Evolutionary conservation across 805 yeast species (phyloP).

Genomic region (Zygotorulaspora florentina): DNA sequence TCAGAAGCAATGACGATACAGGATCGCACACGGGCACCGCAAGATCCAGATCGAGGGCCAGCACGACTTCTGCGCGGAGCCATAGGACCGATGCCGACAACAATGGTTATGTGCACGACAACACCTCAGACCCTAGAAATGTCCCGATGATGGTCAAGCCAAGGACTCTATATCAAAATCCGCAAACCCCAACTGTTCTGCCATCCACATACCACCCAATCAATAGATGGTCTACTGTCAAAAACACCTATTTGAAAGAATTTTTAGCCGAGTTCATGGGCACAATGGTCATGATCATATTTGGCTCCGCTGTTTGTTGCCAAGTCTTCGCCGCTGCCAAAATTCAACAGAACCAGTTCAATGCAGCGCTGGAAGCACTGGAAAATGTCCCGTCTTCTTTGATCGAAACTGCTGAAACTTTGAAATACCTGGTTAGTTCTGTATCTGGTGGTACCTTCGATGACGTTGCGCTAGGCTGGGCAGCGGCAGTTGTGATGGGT

Average conservation of each 20-base stretch:
- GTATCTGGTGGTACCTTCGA: slow-evolving; percentile 41
- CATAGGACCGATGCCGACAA: slow-evolving; percentile 7
- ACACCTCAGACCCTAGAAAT: slow-evolving; percentile 9
- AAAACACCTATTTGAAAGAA: slow-evolving; percentile 39
- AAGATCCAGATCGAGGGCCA: slow-evolving; percentile 1
- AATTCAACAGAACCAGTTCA: slow-evolving; percentile 18
- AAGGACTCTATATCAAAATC: slow-evolving; percentile 36
- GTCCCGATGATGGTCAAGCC: slow-evolving; percentile 36
- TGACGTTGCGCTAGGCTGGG: slow-evolving; percentile 48
- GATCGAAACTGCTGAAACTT: slow-evolving; percentile 12
- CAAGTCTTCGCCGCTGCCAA: slow-evolving; percentile 40
- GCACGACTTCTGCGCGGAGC: slow-evolving; percentile 5
- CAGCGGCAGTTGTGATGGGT: slow-evolving; percentile 50
- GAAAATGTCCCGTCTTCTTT: slow-evolving; percentile 4
- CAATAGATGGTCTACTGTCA: slow-evolving; percentile 35
- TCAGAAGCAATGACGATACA: slow-evolving; percentile 10
- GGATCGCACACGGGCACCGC: slow-evolving; percentile 5
- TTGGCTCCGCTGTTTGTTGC: slow-evolving; percentile 48
- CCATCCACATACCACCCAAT: slow-evolving; percentile 38
- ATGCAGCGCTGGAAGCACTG: slow-evolving; percentile 9
- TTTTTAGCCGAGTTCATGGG: slow-evolving; percentile 52
- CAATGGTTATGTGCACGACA: slow-evolving; percentile 3
- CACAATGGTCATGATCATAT: slow-evolving; percentile 41
- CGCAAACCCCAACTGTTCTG: slow-evolving; percentile 37
- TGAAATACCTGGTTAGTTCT: slow-evolving; percentile 16